Evolutionary conservation across 495 filamentous ascomycete species (phyloP), one percentile per base, ranked within the genome.

Genomic region (Penicillium silybi): DNA sequence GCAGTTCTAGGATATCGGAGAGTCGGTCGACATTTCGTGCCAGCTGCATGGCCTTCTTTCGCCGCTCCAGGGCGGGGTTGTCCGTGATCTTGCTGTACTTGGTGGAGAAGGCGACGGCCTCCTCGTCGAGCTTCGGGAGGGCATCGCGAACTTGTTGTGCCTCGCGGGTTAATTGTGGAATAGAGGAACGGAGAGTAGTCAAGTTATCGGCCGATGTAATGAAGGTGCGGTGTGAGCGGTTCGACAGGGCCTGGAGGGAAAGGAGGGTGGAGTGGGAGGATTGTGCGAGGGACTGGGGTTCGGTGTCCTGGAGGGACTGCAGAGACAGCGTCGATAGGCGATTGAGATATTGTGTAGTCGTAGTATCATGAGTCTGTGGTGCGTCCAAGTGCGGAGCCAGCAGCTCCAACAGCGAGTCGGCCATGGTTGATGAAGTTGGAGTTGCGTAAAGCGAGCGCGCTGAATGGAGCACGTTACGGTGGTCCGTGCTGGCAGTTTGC

Each of bases 1-100:
- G 95, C 17, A 99, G 80, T 56, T 97, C 91, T 17, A 99, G 79
- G 22, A 99, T 86, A 63, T 97, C 92, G 18, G 91, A 86, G 15
- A 97, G 72, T 45, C 91, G 79, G 60, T 97, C 92, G 17, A 95
- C 85, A 62, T 97, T 97, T 41, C 87, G 80, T 2, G 87, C 82
- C 38, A 99, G 78, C n/a, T 95, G 80, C 63, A 96, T 80, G 3
- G 90, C 88, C 64, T 86, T 87, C 57, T 87, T 88, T 52, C 93
- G 83, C 35, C 85, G 73, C 50, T 85, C 85, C 9, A 97, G 75
- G 1, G 88, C 72, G 4, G 82, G 78, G 63, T 95, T 93, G 48
- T 88, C 83, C 27, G 82, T 80, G 54, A 83, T 85, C 29, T 79
- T 72, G 71, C 82, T 86, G 72, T 95, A 97, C 41, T 85, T 92